These are phyloP conservation scores for Carpinus viminea DNA, from an alignment of 306 rosid genomes.

Conservation along the genomic window DNA sequence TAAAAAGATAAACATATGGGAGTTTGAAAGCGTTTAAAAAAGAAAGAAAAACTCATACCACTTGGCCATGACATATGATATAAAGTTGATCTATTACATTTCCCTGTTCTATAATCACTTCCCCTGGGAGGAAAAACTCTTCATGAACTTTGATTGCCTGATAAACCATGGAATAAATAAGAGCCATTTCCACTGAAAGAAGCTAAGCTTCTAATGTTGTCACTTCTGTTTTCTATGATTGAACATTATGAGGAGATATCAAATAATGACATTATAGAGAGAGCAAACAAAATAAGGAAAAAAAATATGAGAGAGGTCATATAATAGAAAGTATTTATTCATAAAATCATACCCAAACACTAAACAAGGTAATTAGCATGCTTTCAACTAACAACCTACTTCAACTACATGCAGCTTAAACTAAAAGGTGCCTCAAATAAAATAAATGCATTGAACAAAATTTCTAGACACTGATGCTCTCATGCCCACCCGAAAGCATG, in stretches of 20 bases:
- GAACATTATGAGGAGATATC: too few relatives aligned
- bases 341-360: not conserved
- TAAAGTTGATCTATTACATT: slow-evolving; percentile 54
- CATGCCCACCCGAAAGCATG: too few relatives aligned
- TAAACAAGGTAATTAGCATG: not conserved
- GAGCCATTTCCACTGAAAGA: slow-evolving; percentile 5
- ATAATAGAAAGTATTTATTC: not conserved
- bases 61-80: slow-evolving; percentile 55
- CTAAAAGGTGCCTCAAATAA: too few relatives aligned
- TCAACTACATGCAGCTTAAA: too few relatives aligned
- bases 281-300: too few relatives aligned
- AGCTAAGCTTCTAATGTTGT: slow-evolving; percentile 5
- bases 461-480: not conserved
- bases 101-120: slow-evolving; percentile 60
- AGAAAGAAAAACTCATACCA: slow-evolving; percentile 41
- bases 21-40: not conserved
- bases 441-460: not conserved
- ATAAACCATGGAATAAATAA: slow-evolving; percentile 24
- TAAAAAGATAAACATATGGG: not conserved
- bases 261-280: not conserved
- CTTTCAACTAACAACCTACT: not conserved
- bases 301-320: not conserved
- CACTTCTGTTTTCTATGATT: too few relatives aligned
- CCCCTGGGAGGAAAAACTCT: slow-evolving; percentile 68
- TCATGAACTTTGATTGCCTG: slow-evolving; percentile 58